These are phyloP conservation scores for Aspergillus cavernicola DNA, from an alignment of 495 filamentous ascomycete genomes.

Conservation along the genomic window DNA sequence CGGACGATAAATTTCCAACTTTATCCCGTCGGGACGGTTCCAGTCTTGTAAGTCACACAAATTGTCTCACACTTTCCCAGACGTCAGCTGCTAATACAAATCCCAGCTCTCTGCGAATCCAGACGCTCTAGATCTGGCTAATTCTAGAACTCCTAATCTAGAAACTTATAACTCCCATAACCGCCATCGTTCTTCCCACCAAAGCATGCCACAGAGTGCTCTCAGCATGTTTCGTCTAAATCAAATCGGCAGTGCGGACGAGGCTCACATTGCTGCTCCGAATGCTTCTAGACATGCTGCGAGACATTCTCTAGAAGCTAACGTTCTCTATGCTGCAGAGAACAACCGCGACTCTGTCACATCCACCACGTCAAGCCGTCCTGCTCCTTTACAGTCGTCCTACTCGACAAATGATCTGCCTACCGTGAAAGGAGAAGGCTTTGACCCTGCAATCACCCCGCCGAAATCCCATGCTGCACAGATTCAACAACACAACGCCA, in stretches of 20 bases:
- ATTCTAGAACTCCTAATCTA: conserved; percentile 62
- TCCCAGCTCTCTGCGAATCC: conserved; percentile 74
- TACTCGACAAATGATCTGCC: conserved; percentile 89
- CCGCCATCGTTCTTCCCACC: conserved; percentile 75
- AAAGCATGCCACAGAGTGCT: conserved; percentile 69
- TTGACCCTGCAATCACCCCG: conserved; percentile 50
- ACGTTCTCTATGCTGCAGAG: conserved; percentile 31
- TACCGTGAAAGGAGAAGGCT: conserved; percentile 66
- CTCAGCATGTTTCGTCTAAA: conserved; percentile 37
- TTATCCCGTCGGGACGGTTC: conserved; percentile 67
- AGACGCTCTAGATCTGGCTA: conserved; percentile 75
- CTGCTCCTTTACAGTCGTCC: conserved; percentile 63
- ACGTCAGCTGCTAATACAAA: conserved; percentile 17
- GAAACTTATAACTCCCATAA: conserved; percentile 63
- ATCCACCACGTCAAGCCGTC: conserved; percentile 29
- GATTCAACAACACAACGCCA: conserved; percentile 79
- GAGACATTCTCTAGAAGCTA: conserved; percentile 57
- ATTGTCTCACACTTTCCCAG: not conserved
- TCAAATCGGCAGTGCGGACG: conserved; percentile 24
- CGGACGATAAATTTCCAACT: conserved; percentile 81
- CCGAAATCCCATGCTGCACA: conserved; percentile 67
- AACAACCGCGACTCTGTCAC: conserved; percentile 25
- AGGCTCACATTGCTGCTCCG: conserved; percentile 16
- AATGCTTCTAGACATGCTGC: conserved; percentile 30
- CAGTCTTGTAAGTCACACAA: conserved; percentile 58